Base-by-base conservation (phyloP, 73 alveolate species). In the Stentor coeruleus region DNA sequence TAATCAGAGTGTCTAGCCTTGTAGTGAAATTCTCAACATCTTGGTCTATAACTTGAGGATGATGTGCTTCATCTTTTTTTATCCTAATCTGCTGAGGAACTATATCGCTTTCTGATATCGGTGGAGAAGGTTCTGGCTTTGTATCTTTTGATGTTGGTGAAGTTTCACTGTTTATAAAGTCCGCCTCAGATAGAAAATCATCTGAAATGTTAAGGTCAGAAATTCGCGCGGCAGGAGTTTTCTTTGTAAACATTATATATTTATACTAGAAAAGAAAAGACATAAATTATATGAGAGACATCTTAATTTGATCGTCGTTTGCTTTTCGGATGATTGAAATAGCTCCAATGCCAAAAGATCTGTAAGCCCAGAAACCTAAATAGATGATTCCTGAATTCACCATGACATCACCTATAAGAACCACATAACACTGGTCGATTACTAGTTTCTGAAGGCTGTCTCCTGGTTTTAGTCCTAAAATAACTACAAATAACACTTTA, bases 1-100 rank as follows among this genome's bases (percentile, higher is more conserved):
- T 81, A 49, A 97, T 83, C 77, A 96, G 77, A 36, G 94, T 88
- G 72, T 97, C 99, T 35, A 97, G 90, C 83, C 94, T 91, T 59
- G 95, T 87, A 58, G 91, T 89, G 88, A 96, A 97, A 66, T 91
- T 83, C 86, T 97, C 99, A 6, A 96, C 98, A 76, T 97, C 99
- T 87, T 94, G 98, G 87, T 94, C 98, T 30, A 94, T 91, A 26
- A 93, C 82, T 90, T 96, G 95, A 15, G 97, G 97, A 31, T 88
- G 88, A 87, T 87, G 93, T 74, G 66, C 6, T 6, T 49, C 66
- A 11, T 49, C 66, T 49, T 6, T 11, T 11, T 11, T 6, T 6
- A 20, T 49, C 6, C 6, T 6, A 20, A 6, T 20, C 28, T 49
- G 66, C 28, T 6, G 6, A 49, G 66, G 66, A 20, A 49, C 66